Evolutionary conservation across 805 yeast species (phyloP), one percentile per base, ranked within the genome.

Genomic region (Candida bentonensis): DNA sequence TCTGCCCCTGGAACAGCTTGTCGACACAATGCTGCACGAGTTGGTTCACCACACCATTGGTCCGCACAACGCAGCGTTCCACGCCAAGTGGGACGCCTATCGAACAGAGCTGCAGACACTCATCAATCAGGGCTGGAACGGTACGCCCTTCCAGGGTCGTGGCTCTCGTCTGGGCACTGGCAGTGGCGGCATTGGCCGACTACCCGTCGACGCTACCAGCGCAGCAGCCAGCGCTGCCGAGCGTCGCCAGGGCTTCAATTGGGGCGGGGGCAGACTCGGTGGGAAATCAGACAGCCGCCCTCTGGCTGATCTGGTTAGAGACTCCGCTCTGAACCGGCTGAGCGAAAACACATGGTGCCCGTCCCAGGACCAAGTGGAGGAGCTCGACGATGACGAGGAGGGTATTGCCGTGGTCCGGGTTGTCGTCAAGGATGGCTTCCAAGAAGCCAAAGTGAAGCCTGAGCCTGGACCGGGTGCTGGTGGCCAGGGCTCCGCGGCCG

Each of bases 1-100:
- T 57, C 57, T 78, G 17, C 79, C 87, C 1, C 63, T 79, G 39
- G 66, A 61, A 60, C 78, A 77, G 42, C 62, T 88, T 1, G 56
- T 88, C 22, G 95, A 87, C 1, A 86, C 95, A 0, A 73, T 87
- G 77, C 65, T 89, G 3, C 97, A 89, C 60, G 97, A 89, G 58
- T 66, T 89, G 36, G 74, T 85, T 1, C 97, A 89, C 58, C 88
- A 86, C 58, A 57, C 68, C 20, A 65, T 66, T 54, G 95, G 96
- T 0, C 82, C 94, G 0, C 97, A 89, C 57, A 81, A 89, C 63
- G 72, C 64, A 2, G 63, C 62, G 47, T 89, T 89, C 56, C 84
- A 84, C 57, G 64, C 64, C 42, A 69, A 70, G 42, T 59, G 86
- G 50, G 89, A 82, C 44, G 76, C 73, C 47, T 65, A 82, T 34